Percentiles rank a stretch among this genome's conserved stretches.
Conservation (phyloP, 805 yeast species). For the Yarrowia deformans region DNA sequence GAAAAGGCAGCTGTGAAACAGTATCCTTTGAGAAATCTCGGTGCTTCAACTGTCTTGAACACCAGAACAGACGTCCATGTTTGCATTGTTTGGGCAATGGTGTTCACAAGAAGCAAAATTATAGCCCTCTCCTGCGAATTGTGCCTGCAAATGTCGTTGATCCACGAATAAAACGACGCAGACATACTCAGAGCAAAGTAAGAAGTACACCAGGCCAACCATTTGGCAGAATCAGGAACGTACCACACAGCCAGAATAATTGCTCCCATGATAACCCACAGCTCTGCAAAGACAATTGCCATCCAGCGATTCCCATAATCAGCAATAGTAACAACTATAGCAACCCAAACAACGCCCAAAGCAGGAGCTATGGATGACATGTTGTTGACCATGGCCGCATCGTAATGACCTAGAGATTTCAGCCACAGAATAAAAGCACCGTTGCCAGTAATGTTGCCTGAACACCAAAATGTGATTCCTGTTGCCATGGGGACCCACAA, state of each 20-base stretch:
- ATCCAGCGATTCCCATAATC: neutral
- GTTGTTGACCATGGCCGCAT: neutral
- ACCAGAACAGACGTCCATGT: neutral
- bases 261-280: neutral
- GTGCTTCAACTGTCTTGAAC: neutral
- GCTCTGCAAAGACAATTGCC: neutral
- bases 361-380: neutral
- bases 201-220: neutral
- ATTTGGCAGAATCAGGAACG: neutral
- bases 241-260: neutral
- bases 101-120: neutral
- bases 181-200: constrained; percentile 1
- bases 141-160: neutral
- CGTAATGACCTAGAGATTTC: neutral
- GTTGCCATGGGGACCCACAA: neutral
- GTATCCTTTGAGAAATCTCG: neutral
- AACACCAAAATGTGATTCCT: neutral
- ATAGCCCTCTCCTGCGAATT: neutral
- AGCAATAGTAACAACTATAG: neutral
- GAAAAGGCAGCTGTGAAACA: neutral
- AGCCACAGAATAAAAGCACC: neutral
- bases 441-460: neutral
- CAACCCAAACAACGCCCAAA: neutral
- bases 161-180: neutral
- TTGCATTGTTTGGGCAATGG: neutral